These are phyloP conservation scores for Nigrograna mackinnonii DNA, from an alignment of 2,329 filamentous ascomycete species.

Conservation along the genomic window DNA sequence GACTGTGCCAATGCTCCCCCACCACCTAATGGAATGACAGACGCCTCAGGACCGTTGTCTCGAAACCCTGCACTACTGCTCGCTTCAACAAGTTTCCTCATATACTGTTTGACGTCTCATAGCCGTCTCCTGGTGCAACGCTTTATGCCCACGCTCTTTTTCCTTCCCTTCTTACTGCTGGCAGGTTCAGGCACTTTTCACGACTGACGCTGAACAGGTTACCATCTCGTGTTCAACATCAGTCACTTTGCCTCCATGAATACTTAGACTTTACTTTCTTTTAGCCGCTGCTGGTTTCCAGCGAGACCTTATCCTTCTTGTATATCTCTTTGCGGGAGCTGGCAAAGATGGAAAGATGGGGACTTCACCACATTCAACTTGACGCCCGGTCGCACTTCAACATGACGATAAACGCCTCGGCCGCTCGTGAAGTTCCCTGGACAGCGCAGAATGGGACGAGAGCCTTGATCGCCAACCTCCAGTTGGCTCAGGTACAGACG, in stretches of 20 bases:
- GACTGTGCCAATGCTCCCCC: conserved; percentile 30
- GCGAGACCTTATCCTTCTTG: conserved; percentile 35
- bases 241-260: conserved; percentile 40
- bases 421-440: conserved; percentile 31
- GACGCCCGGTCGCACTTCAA: conserved; percentile 42
- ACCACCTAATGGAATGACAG: conserved; percentile 34
- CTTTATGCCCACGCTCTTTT: conserved; percentile 42
- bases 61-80: conserved; percentile 41
- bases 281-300: conserved; percentile 45
- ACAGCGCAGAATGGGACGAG: conserved; percentile 32
- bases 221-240: conserved; percentile 36
- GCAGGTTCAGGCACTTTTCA: conserved; percentile 41
- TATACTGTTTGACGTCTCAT: conserved; percentile 46
- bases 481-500: conserved; percentile 41
- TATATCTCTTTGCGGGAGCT: conserved; percentile 29
- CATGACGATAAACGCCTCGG: conserved; percentile 37
- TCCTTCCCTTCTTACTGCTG: conserved; percentile 40
- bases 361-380: conserved; percentile 29
- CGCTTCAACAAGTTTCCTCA: conserved; percentile 35
- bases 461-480: conserved; percentile 36
- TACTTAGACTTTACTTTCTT: conserved; percentile 35
- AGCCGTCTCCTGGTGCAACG: conserved; percentile 36
- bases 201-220: conserved; percentile 40
- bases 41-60: conserved; percentile 41
- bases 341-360: conserved; percentile 44